Evolutionary conservation across 1,139 yeast genomes (phyloP), one percentile per base, ranked within the genome.

Genomic region (Lodderomyces elongisporus): DNA sequence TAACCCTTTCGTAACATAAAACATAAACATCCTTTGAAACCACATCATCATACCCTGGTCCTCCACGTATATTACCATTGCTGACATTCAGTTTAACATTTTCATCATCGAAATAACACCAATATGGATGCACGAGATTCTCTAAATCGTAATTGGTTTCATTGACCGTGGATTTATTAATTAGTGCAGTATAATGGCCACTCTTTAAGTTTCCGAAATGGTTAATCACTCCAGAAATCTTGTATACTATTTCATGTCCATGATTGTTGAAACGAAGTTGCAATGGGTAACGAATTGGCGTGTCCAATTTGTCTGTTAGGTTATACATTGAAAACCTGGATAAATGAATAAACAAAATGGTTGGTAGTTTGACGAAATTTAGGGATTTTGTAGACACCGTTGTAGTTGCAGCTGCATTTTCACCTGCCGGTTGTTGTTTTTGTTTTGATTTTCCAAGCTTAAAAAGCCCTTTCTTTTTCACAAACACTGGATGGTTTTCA

Each of bases 91-190:
- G 64, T 36, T 70, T 70, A 2, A 79, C 79, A 28, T 61, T 57
- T 39, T 77, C 87, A 52, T 83, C 93, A 49, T 83, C 91, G 54
- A 82, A 83, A 39, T 73, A 70, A 49, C 82, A 79, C 91, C 91
- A 82, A 35, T 47, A 53, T 6, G 64, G 63, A 25, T 49, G 44
- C n/a, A 31, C 40, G 33, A 55, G 42, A 29, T 46, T 48, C 23
- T 44, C 70, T 55, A 43, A 32, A 26, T 43, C 43, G 12, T 27
- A 27, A 3, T 27, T 22, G 35, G 33, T 52, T 56, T 47, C 61
- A 60, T 21, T 46, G 33, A 24, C 49, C 39, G 42, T 56, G 38
- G 64, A 51, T 51, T 81, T 81, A 46, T 79, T 70, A 1, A 81
- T 79, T 37, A 75, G 60, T 0, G 88, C 60, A 1, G 88, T 82